These are phyloP conservation scores for Trichosanthes truncata DNA, from an alignment of 306 rosid genomes.

Conservation along the genomic window DNA sequence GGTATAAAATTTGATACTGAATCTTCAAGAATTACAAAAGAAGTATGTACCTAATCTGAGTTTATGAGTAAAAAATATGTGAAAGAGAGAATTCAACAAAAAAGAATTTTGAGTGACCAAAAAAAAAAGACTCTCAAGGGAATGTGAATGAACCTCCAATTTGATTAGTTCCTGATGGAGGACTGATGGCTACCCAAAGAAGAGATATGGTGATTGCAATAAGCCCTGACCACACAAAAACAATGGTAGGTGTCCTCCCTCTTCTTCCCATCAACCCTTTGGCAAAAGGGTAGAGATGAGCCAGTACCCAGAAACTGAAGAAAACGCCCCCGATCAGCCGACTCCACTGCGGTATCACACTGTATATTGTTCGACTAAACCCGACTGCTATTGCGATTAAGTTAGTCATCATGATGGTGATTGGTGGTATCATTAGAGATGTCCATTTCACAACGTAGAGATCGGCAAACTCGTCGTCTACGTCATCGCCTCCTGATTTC, in stretches of 20 bases:
- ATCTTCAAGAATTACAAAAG: background rate
- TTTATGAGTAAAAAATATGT: background rate
- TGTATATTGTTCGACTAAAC: slow-evolving; percentile 83
- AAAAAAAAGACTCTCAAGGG: slow-evolving; percentile 21
- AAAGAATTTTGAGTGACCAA: background rate
- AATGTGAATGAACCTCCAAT: slow-evolving; percentile 91
- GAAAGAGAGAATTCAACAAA: background rate
- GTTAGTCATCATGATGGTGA: slow-evolving; percentile 85
- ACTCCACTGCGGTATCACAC: slow-evolving; percentile 87
- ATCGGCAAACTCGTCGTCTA: slow-evolving; percentile 81
- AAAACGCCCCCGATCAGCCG: slow-evolving; percentile 79
- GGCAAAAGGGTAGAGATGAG: slow-evolving; percentile 91
- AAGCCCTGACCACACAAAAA: slow-evolving; percentile 96
- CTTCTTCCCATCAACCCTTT: slow-evolving; percentile 96
- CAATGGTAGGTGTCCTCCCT: slow-evolving; percentile 92
- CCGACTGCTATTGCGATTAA: slow-evolving; percentile 86
- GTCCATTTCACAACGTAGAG: slow-evolving; percentile 83
- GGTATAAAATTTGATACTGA: background rate
- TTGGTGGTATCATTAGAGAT: slow-evolving; percentile 87
- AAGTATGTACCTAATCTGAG: background rate
- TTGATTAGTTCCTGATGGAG: slow-evolving; percentile 55
- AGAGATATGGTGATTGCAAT: slow-evolving; percentile 89
- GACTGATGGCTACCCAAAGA: slow-evolving; percentile 28
- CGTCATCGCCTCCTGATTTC: slow-evolving; percentile 71
- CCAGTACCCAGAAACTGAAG: slow-evolving; percentile 95